These are phyloP conservation scores for Gossypium schwendimanii DNA, from an alignment of 441 rosid species.

Conservation along the genomic window DNA sequence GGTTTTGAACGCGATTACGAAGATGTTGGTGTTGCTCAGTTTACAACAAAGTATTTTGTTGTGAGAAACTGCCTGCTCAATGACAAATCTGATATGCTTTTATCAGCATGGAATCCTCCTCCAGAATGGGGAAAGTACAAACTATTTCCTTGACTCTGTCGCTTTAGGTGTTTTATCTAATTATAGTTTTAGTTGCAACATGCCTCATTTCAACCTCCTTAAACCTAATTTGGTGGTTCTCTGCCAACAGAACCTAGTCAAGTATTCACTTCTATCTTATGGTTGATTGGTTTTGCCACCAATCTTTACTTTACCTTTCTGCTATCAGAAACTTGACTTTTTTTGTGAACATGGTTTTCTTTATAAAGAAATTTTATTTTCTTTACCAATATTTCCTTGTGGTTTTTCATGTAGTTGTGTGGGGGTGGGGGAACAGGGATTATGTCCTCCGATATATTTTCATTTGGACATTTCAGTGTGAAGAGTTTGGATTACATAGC, in stretches of 20 bases:
- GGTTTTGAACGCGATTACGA: slow-evolving; percentile 95
- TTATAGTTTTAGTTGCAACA: background rate
- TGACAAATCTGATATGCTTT: slow-evolving; percentile 84
- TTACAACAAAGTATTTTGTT: slow-evolving; percentile 78
- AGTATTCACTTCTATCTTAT: background rate
- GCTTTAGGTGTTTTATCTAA: background rate
- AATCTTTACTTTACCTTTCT: background rate
- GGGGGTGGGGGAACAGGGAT: background rate
- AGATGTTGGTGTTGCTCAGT: slow-evolving; percentile 85
- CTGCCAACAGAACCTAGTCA: background rate
- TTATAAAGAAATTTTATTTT: background rate
- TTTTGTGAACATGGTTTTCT: background rate
- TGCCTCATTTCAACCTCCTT: background rate
- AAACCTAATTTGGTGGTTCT: slow-evolving; percentile 1
- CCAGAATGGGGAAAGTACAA: slow-evolving; percentile 95
- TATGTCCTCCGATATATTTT: background rate
- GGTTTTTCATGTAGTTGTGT: slow-evolving; percentile 1
- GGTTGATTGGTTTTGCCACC: background rate
- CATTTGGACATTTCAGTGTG: background rate
- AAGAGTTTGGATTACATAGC: slow-evolving; percentile 2
- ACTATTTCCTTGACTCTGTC: slow-evolving; percentile 7
- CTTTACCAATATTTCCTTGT: background rate
- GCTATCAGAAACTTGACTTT: too few relatives aligned
- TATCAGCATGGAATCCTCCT: slow-evolving; percentile 98
- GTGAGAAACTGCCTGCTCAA: slow-evolving; percentile 72